phyloP scores from a whole-genome alignment of 371 early-diverging fungal species.

The Rhizopus delemar region DNA sequence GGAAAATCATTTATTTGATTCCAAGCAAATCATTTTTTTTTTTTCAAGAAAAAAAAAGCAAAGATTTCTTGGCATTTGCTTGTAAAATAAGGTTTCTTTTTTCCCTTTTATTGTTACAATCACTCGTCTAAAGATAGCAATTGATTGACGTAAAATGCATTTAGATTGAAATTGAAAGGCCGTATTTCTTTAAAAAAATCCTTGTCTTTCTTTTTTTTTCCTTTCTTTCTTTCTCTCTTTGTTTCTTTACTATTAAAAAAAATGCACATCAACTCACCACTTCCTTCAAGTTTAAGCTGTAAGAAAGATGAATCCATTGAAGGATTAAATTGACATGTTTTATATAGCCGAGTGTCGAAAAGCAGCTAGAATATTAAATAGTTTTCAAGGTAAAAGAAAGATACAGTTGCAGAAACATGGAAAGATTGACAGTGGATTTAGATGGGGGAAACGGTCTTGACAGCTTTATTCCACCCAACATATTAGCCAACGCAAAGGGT shows the following conservation, averaged over 20 bases:
- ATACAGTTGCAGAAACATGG: not conserved
- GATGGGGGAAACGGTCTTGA: conserved; percentile 54
- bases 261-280: conserved; percentile 37
- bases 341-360: conserved; percentile 51
- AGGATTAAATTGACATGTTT: not conserved
- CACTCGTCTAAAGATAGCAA: not conserved
- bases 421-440: conserved; percentile 7
- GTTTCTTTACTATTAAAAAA: not conserved
- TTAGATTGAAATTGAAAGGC: not conserved
- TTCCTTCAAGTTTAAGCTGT: conserved; percentile 42
- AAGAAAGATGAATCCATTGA: conserved; percentile 3
- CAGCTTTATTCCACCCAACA: conserved; percentile 60
- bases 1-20: no score
- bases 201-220: not conserved
- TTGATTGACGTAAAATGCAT: not conserved
- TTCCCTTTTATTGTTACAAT: not conserved
- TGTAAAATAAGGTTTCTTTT: no score
- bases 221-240: not conserved
- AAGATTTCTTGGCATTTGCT: not conserved
- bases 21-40: no score
- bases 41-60: no score
- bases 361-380: conserved; percentile 61
- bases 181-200: not conserved
- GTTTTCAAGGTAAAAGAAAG: conserved; percentile 49
- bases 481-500: conserved; percentile 72